Base-by-base conservation (phyloP, 352 stramenopile genomes). In the Pythium phragmiticola region DNA sequence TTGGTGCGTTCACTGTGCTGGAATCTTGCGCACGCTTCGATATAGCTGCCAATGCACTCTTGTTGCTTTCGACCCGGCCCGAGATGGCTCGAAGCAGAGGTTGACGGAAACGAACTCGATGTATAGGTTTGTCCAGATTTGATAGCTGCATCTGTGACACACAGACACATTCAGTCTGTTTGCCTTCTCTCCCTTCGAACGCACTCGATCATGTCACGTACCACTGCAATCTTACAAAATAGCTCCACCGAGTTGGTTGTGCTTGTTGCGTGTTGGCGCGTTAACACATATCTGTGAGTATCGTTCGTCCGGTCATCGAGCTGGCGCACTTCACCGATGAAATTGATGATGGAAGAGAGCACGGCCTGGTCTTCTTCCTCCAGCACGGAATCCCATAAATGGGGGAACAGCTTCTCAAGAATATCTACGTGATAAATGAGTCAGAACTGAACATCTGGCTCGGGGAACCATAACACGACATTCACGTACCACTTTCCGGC, bases 121-220 rank as follows among this genome's bases (percentile, higher is more conserved):
- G 75, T 26, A 89, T 82, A 37, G 75, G 49, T 57, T 86, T 89
- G 26, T 89, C 78, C 43, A 89, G 62, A 48, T 82, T 91, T 17
- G 76, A 61, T 65, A 76, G 48, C 58, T 82, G 69, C 28, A 74
- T 3, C 74, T 78, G 47, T 7, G 36, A 51, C 42, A 26, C 13
- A 34, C 6, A 50, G 16, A 30, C 45, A 50, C 7, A 16, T 7
- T 46, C 13, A 46, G 4, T 21, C 17, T 46, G 39, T 8, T 19
- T 46, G 26, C 26, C 26, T 30, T 30, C 26, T 5, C 26, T 30
- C 26, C 26, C 26, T 30, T 30, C 26, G 4, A 30, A 30, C 26
- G 26, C 26, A 30, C 53, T 33, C n/a, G 12, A 55, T 17, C 41
- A 61, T 2, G 19, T 4, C 13, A 68, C 34, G 19, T 58, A 66